A percentile compares a stretch with the other conserved stretches of the same genome.
Evolutionary conservation across 2,329 filamentous ascomycete genomes (phyloP).

Genomic region (Scytalidium sp.): DNA sequence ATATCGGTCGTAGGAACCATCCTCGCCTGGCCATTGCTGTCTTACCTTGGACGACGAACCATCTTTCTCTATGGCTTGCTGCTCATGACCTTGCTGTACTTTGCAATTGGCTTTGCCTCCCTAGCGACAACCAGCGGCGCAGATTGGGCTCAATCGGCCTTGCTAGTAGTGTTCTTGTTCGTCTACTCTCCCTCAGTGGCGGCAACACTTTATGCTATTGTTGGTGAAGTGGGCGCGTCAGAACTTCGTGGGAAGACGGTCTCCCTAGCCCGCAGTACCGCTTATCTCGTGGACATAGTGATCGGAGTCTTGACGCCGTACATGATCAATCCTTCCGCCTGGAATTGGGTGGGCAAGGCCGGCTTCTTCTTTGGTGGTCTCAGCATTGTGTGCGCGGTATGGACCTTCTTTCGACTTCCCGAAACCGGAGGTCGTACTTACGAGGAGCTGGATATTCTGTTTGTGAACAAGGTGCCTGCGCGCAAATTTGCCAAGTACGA

Average conservation of each 20-base stretch:
- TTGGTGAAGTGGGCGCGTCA: slow-evolving; percentile 31
- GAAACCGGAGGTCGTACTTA: too few relatives aligned
- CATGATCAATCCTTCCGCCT: slow-evolving; percentile 84
- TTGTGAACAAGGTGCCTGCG: slow-evolving; percentile 59
- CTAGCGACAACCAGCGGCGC: too few relatives aligned
- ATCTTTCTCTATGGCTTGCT: slow-evolving; percentile 3
- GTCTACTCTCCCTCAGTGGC: too few relatives aligned
- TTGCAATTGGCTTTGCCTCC: slow-evolving; percentile 53
- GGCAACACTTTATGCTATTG: too few relatives aligned
- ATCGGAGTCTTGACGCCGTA: slow-evolving; percentile 82
- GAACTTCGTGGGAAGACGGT: slow-evolving; percentile 30
- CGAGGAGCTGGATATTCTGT: slow-evolving; percentile 80
- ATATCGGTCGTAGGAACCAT: slow-evolving; percentile 48
- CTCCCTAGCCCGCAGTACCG: slow-evolving; percentile 27
- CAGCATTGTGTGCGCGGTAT: slow-evolving; percentile 77
- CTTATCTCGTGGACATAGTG: slow-evolving; percentile 69
- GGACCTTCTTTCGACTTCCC: slow-evolving; percentile 77
- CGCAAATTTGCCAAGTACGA: slow-evolving; percentile 23
- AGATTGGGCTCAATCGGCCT: too few relatives aligned
- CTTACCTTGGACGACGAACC: slow-evolving; percentile 3
- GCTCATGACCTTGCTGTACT: neutral
- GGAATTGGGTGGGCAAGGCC: slow-evolving; percentile 84
- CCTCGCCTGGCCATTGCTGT: slow-evolving; percentile 11
- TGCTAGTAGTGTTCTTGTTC: too few relatives aligned
- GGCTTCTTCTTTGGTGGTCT: slow-evolving; percentile 85